A percentile compares a stretch with the other conserved stretches of the same genome.
phyloP scores from a whole-genome alignment of 2,329 filamentous ascomycete genomes.

The Exophiala oligosperma region DNA sequence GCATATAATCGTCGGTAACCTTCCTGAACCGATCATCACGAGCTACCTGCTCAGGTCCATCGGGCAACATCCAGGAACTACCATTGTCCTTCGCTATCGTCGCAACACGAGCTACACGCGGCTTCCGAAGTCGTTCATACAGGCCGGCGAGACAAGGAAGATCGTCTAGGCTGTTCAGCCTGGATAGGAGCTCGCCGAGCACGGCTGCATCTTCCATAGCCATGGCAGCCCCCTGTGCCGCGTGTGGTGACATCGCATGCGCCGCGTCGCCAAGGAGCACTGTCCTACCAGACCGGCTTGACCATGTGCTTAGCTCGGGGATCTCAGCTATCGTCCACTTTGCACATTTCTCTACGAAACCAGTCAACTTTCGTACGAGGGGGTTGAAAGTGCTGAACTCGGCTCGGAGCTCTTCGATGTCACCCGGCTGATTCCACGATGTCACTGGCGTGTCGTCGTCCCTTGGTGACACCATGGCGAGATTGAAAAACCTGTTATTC shows the following conservation, averaged over 20 bases:
- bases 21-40: not conserved
- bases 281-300: slow-evolving; percentile 31
- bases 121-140: slow-evolving; percentile 13
- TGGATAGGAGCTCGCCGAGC: slow-evolving; percentile 4
- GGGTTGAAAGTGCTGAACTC: slow-evolving; percentile 6
- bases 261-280: slow-evolving; percentile 45
- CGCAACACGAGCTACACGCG: slow-evolving; percentile 12
- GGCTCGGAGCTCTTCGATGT: slow-evolving; percentile 43
- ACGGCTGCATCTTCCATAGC: slow-evolving; percentile 42
- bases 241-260: slow-evolving; percentile 46
- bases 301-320: slow-evolving; percentile 32
- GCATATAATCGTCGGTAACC: not conserved
- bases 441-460: slow-evolving; percentile 3
- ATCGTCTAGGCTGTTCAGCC: not conserved
- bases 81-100: slow-evolving; percentile 10
- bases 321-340: slow-evolving; percentile 22
- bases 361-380: not conserved
- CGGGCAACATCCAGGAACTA: slow-evolving; percentile 3
- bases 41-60: slow-evolving; percentile 7
- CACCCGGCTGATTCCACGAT: slow-evolving; percentile 41
- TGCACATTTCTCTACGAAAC: slow-evolving; percentile 11
- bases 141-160: not conserved
- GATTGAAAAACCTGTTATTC: slow-evolving; percentile 10
- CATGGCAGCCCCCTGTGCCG: slow-evolving; percentile 45
- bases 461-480: slow-evolving; percentile 7